Percentiles rank a stretch among this genome's conserved stretches.
These are phyloP conservation scores for Aspergillus carbonarius DNA, from an alignment of 2,329 filamentous ascomycete species.

Conservation along the genomic window DNA sequence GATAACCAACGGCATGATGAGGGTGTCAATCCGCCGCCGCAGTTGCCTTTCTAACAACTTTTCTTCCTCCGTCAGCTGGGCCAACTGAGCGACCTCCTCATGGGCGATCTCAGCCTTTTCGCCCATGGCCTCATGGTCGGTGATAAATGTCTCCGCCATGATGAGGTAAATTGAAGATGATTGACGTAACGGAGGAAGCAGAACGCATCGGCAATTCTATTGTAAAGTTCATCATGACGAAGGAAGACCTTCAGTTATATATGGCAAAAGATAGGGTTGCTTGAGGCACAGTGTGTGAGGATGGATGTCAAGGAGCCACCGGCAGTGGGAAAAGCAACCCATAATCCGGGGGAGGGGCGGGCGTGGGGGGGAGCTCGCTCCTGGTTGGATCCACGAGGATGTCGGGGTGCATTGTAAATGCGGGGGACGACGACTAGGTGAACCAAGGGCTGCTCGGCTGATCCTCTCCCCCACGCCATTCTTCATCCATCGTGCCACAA, in stretches of 20 bases:
- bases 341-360: neutral
- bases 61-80: constrained; percentile 32
- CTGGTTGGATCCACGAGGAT: neutral
- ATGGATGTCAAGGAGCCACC: neutral
- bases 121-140: constrained; percentile 16
- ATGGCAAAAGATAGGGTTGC: neutral
- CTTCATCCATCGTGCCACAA: neutral
- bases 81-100: constrained; percentile 37
- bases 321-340: neutral
- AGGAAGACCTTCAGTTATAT: neutral
- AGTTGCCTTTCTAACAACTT: constrained; percentile 39
- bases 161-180: neutral
- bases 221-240: neutral
- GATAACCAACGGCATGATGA: constrained; percentile 44
- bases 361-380: neutral
- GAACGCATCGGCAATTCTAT: neutral
- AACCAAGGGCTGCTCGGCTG: neutral
- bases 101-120: constrained; percentile 20
- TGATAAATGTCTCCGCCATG: constrained; percentile 10
- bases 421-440: neutral
- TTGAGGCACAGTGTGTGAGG: neutral
- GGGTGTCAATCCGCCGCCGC: constrained; percentile 36
- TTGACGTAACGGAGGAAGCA: neutral
- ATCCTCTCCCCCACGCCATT: neutral
- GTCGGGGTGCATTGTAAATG: neutral